These are phyloP conservation scores for Articulospora tetracladia DNA, from an alignment of 495 filamentous ascomycete species.

Conservation along the genomic window DNA sequence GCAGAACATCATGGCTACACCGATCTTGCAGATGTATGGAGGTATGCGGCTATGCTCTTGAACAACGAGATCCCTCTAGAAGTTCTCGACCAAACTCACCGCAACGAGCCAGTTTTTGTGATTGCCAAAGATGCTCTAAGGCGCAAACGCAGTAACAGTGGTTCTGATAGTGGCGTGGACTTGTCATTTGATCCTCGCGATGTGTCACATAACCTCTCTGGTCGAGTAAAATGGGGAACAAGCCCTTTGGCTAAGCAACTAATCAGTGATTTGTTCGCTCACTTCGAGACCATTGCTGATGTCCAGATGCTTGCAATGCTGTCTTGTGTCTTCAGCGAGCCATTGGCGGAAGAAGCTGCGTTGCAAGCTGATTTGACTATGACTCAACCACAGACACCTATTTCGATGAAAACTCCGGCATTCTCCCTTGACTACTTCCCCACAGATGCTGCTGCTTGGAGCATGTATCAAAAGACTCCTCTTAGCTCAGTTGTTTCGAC, in stretches of 20 bases:
- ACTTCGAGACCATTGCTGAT: slow-evolving; percentile 78
- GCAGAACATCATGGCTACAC: slow-evolving; percentile 67
- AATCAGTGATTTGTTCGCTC: slow-evolving; percentile 63
- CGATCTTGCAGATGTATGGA: slow-evolving; percentile 83
- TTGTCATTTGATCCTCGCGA: slow-evolving; percentile 19
- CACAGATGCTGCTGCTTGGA: slow-evolving; percentile 54
- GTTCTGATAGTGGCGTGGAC: slow-evolving; percentile 44
- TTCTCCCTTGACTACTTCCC: slow-evolving; percentile 69
- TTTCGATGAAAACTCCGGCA: slow-evolving; percentile 61
- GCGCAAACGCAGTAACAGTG: slow-evolving; percentile 36
- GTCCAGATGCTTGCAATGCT: slow-evolving; percentile 96
- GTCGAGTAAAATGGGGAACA: slow-evolving; percentile 77
- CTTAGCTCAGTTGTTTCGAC: slow-evolving; percentile 49
- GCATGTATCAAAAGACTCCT: slow-evolving; percentile 39
- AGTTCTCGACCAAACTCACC: slow-evolving; percentile 45
- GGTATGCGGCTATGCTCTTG: slow-evolving; percentile 71
- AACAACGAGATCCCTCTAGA: slow-evolving; percentile 70
- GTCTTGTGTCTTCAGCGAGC: slow-evolving; percentile 79
- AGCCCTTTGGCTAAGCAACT: slow-evolving; percentile 79
- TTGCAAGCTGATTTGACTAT: slow-evolving; percentile 42
- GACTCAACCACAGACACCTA: slow-evolving; percentile 48
- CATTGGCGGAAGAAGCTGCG: slow-evolving; percentile 43
- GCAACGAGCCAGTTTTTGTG: slow-evolving; percentile 54
- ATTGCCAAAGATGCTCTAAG: slow-evolving; percentile 46
- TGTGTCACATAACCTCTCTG: slow-evolving; percentile 35